Percentiles rank a stretch among this genome's conserved stretches.
Evolutionary conservation across 495 filamentous ascomycete genomes (phyloP).

Genomic region (Patellaria atrata): DNA sequence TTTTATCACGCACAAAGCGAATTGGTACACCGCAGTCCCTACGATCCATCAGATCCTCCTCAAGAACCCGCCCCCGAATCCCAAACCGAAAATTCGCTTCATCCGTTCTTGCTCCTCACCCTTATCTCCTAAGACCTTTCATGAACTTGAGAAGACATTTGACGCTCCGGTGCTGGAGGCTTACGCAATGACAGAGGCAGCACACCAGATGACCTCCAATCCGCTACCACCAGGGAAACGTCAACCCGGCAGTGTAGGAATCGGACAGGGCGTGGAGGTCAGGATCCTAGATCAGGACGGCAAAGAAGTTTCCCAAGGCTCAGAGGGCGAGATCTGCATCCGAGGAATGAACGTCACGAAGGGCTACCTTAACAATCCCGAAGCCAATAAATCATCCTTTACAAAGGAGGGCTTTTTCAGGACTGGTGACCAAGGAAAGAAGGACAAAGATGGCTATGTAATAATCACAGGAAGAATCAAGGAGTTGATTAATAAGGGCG

Average conservation of each 20-base stretch:
- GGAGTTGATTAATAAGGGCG: slow-evolving; percentile 32
- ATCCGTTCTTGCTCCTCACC: slow-evolving; percentile 78
- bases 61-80: slow-evolving; percentile 46
- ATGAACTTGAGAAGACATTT: slow-evolving; percentile 56
- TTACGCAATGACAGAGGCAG: slow-evolving; percentile 85
- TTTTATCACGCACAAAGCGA: slow-evolving; percentile 54
- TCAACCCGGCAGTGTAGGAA: slow-evolving; percentile 62
- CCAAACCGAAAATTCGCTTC: slow-evolving; percentile 61
- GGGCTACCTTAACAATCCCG: slow-evolving; percentile 68
- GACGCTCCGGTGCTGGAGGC: slow-evolving; percentile 71
- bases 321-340: slow-evolving; percentile 68
- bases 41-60: slow-evolving; percentile 85
- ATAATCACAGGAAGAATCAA: slow-evolving; percentile 31
- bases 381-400: slow-evolving; percentile 57
- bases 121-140: slow-evolving; percentile 59
- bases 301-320: slow-evolving; percentile 44
- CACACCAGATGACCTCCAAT: slow-evolving; percentile 83
- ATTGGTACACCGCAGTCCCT: slow-evolving; percentile 80
- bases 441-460: slow-evolving; percentile 39
- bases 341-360: slow-evolving; percentile 64
- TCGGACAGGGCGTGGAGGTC: slow-evolving; percentile 70
- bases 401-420: slow-evolving; percentile 59
- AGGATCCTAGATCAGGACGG: slow-evolving; percentile 54
- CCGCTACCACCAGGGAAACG: slow-evolving; percentile 59
- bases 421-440: slow-evolving; percentile 69